Base-by-base conservation (phyloP, 1,284 basidiomycete species). In the Wolfiporia cocos region DNA sequence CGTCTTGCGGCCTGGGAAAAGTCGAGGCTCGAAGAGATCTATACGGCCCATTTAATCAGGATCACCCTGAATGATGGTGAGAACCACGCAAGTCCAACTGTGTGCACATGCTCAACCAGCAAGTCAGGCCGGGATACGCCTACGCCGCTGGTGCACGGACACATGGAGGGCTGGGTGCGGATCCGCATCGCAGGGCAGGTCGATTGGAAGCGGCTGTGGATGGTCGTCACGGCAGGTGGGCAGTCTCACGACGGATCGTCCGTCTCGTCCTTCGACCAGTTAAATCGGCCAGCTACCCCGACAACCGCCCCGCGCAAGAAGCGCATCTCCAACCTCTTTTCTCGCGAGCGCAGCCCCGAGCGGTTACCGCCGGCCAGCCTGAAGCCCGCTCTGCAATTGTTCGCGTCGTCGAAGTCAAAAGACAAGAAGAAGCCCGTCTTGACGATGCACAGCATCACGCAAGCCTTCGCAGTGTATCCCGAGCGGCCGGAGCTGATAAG, bases 1-100 rank as follows among this genome's bases (percentile, higher is more conserved):
- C 84, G 96, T 14, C 75, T 99, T 5, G 82, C 89, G 6, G 79
- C 89, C 39, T 99, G 94, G 92, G 95, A 99, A 64, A 92, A 96
- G 54, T 88, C 91, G 1, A 81, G 94, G 20, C 73, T 98, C 18
- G 93, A 97, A 63, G 95, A 98, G 65, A 92, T 99, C 46, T 99
- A 99, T 63, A 98, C 95, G 0, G 94, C 93, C 2, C 91, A 97
- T 66, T 69, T 98, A 34, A 78, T 94, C 50, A 76, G 91, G 38
- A 86, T 89, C 63, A 80, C 78, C 26, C 57, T 85, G 17, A 69
- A 66, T 41, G 69, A 70, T 24, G 67, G 76, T 69, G 54, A 52
- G 68, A 52, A 57, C 66, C n/a, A n/a, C n/a, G n/a, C n/a, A n/a
- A n/a, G n/a, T n/a, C n/a, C n/a, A n/a, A n/a, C n/a, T n/a, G 66